Base-by-base conservation (phyloP, 2,329 filamentous ascomycete species). In the Colletotrichum sp. region DNA sequence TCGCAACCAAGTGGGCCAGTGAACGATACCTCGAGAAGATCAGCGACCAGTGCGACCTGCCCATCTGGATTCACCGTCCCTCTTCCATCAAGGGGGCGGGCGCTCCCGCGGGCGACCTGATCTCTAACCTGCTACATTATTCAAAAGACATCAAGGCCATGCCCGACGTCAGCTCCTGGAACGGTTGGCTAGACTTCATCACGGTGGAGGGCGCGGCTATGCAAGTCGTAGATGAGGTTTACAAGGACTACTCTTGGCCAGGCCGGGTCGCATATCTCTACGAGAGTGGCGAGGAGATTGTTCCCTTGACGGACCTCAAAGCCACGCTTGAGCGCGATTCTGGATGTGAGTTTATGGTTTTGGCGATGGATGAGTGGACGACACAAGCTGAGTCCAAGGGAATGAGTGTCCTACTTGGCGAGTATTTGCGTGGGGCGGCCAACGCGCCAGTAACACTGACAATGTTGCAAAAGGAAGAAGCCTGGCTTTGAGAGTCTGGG, bases 1-100 rank as follows among this genome's bases (percentile, higher is more conserved):
- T 79, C 1, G 76, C 81, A 2, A 75, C 76, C 34, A 85, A 85
- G 68, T 86, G 83, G 84, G 84, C 78, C 6, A 79, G 78, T 60
- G 84, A 86, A 70, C 49, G 44, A 1, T 76, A 82, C 8, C 79
- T 86, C 0, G 84, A 85, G 77, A 78, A 77, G 2, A 76, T 69
- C 8, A 62, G 44, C 18, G 62, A 57, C 6, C 28, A 21, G 26
- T 49, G 75, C 21, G 74, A 55, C 6, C n/a, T 77, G n/a, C 76
- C 30, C 1, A 63, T 77, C 16, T 60, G 57, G n/a, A 80, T 79
- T 36, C 76, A 79, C 18, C 77, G 79, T 4, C 78, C 78, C 5
- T 75, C 69, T 3, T 75, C 76, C 8, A 80, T 80, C 30, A 57
- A 74, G 4, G 70, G 62, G 5, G 24, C 3, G 12, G 63, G 49